Base-by-base conservation (phyloP, 352 stramenopile genomes). In the Phytophthora megakarya region DNA sequence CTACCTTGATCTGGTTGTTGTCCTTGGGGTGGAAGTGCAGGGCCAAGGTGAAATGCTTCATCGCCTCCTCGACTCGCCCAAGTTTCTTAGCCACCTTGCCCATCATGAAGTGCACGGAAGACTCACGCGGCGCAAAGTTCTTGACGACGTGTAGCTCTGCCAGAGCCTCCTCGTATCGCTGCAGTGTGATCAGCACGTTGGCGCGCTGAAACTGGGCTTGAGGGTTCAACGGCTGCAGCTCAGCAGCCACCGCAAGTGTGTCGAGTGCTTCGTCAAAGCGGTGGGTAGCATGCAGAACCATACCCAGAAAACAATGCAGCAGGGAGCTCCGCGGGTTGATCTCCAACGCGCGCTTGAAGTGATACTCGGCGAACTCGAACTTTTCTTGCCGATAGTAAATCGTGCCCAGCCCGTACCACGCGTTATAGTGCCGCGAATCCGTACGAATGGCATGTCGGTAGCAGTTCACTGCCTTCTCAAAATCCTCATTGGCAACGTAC, bases 351-450 rank as follows among this genome's bases (percentile, higher is more conserved):
- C 90, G 83, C 48, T 92, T 84, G 73, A 99, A 99, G 62, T 99
- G 96, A 65, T 98, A 98, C 70, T 99, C 96, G 10, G 97, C 96
- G 23, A 99, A 90, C 63, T 98, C 93, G 53, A 96, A 98, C 73
- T 98, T 98, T 70, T 99, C 97, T 71, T 99, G 97, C 19, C 96
- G 81, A 68, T 98, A 98, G 80, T 98, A 99, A 61, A 99, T 98
- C 19, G 87, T 92, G 37, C 96, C 96, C 26, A 98, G 72, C 12
- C 91, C 92, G 48, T 96, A 97, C 91, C 91, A 98, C 1, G 89
- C 92, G 50, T 97, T 97, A 75, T 98, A 98, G 59, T 98, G 91
- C 12, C 95, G 81, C 16, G 93, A 80, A 72, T 99, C 90, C 1
- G 88, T 88, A 23, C 92, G 84, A 51, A 99, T 97, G 6, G 96